Conservation (phyloP, 306 rosid species). For the Heteromeles arbutifolia region DNA sequence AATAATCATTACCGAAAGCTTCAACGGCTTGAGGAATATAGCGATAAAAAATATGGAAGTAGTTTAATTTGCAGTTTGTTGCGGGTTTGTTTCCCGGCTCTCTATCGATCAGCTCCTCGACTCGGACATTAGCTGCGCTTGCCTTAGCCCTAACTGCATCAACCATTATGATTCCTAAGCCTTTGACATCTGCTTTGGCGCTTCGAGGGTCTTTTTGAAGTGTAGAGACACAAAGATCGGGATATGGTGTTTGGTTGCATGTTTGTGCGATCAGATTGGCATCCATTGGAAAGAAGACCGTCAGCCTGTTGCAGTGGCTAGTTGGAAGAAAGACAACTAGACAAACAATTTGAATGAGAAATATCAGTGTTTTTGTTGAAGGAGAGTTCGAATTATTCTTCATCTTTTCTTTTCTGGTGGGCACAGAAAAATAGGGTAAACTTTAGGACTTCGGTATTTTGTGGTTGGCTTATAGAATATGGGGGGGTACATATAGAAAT, state of each 20-base stretch:
- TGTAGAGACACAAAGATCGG: slow-evolving; percentile 34
- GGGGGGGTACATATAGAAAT: no score
- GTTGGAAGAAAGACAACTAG: slow-evolving; percentile 14
- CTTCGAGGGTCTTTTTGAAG: slow-evolving; percentile 34
- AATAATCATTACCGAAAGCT: slow-evolving; percentile 29
- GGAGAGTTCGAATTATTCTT: no score
- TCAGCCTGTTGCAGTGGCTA: slow-evolving; percentile 20
- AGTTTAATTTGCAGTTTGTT: no score
- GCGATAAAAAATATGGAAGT: no score
- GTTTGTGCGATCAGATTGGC: slow-evolving; percentile 33
- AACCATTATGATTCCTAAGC: slow-evolving; percentile 29
- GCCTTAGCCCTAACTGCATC: slow-evolving; percentile 8
- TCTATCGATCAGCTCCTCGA: background rate
- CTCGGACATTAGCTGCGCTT: background rate
- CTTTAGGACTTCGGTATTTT: no score
- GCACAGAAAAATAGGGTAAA: no score
- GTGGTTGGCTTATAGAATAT: no score
- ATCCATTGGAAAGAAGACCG: background rate
- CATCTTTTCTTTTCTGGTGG: no score
- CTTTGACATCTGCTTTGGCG: slow-evolving; percentile 16
- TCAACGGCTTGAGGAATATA: slow-evolving; percentile 30
- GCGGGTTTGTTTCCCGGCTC: no score
- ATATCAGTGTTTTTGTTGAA: no score
- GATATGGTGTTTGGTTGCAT: slow-evolving; percentile 46
- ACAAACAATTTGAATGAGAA: slow-evolving; percentile 8